Percentiles rank a stretch among this genome's conserved stretches.
These are phyloP conservation scores for Dryas integrifolia DNA, from an alignment of 331 rosid species.

Conservation along the genomic window DNA sequence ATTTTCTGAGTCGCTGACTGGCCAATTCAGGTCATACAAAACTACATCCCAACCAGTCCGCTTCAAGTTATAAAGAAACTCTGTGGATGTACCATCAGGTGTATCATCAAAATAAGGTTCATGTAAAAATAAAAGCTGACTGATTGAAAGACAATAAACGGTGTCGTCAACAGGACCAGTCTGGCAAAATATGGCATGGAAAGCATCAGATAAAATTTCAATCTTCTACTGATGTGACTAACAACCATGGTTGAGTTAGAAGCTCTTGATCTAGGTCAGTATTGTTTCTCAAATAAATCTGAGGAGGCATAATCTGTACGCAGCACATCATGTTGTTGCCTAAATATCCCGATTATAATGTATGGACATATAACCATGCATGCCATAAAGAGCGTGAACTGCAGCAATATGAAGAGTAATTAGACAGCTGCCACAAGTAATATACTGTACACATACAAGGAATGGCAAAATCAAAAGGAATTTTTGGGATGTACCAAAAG, in stretches of 20 bases:
- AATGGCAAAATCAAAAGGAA: conserved; percentile 13
- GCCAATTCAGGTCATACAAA: conserved; percentile 11
- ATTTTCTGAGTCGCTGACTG: neutral
- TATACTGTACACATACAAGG: neutral
- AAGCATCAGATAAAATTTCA: conserved; percentile 40
- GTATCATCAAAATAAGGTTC: conserved; percentile 10
- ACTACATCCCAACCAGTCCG: conserved; percentile 23
- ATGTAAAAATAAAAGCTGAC: conserved; percentile 28
- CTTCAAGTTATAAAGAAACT: conserved; percentile 11
- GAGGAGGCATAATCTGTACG: conserved; percentile 68
- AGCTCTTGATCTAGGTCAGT: conserved; percentile 51
- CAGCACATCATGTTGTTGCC: conserved; percentile 56
- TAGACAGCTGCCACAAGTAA: conserved; percentile 2
- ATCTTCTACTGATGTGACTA: conserved; percentile 33
- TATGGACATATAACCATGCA: conserved; percentile 82
- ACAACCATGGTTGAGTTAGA: conserved; percentile 39
- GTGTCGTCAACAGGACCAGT: conserved; percentile 22
- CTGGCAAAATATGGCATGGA: conserved; percentile 29
- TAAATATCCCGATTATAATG: conserved; percentile 63
- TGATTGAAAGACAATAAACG: conserved; percentile 32
- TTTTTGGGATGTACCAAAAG: conserved; percentile 63
- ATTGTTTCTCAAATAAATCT: conserved; percentile 42
- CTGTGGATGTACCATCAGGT: conserved; percentile 20
- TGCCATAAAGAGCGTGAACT: conserved; percentile 97
- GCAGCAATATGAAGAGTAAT: conserved; percentile 41